Conservation (phyloP, 2,329 filamentous ascomycete genomes). For the Colletotrichum orchidophilum region DNA sequence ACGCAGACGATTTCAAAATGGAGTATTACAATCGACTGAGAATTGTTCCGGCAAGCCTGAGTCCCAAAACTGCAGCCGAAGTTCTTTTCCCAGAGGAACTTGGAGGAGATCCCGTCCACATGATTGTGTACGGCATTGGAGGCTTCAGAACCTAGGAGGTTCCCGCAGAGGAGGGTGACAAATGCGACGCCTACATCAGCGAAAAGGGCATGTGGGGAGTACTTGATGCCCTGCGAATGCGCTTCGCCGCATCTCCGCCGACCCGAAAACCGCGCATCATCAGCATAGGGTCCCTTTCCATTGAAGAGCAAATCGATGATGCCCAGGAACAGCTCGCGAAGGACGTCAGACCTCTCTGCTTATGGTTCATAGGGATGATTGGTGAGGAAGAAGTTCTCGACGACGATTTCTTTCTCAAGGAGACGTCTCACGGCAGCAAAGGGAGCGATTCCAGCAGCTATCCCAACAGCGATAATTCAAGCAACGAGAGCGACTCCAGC, state of each 20-base stretch:
- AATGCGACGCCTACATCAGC: background rate
- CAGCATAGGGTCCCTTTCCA: background rate
- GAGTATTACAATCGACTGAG: background rate
- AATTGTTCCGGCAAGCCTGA: background rate
- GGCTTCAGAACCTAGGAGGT: background rate
- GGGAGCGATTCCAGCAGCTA: background rate
- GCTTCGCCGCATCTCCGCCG: background rate
- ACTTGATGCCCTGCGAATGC: background rate
- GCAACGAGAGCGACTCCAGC: background rate
- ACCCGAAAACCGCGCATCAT: background rate
- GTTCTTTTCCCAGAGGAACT: background rate
- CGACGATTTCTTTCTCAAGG: background rate
- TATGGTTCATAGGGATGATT: background rate
- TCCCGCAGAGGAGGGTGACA: background rate
- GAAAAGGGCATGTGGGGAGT: background rate
- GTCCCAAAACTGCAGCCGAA: background rate
- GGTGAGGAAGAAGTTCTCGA: background rate
- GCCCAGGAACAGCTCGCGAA: background rate
- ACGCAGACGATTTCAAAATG: background rate
- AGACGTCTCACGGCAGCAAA: background rate
- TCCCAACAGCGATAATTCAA: background rate
- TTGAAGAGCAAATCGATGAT: background rate
- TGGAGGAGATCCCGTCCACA: background rate
- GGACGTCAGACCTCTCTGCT: background rate
- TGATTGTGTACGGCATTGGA: conserved; percentile 8